Evolutionary conservation across 2,329 filamentous ascomycete species (phyloP), one percentile per base, ranked within the genome.

Genomic region (Diaporthe ilicicola): DNA sequence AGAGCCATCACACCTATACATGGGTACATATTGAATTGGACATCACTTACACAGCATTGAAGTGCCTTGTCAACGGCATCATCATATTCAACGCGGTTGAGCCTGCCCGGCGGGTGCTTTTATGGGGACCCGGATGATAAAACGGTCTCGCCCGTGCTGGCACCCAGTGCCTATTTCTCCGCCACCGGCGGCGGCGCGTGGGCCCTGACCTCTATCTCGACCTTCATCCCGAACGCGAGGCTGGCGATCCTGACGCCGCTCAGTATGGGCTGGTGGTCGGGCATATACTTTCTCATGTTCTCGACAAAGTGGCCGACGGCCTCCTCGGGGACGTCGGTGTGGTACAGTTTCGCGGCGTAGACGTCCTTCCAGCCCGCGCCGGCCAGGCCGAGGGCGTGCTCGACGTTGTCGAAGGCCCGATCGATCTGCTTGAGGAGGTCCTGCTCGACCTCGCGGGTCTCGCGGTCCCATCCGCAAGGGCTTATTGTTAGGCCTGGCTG

Each of bases 151-250:
- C 4, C 17, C 19, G 6, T 27, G 24, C 51, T 54, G 17, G 9
- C 32, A 4, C 19, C 27, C 22, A 42, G 0, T 7, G 37, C 22
- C 37, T 44, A 59, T 3, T 22, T 29, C 37, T 13, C 37, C 37
- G 2, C 8, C 37, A 15, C 37, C 37, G 2, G 15, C 37, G 2
- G 8, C 22, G 37, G 55, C 37, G 24, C 37, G 2, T 59, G 55
- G 15, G 55, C 55, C 55, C 55, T 59, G 37, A 59, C 55, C 37
- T 59, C 55, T 22, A 59, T 59, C 55, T 59, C 55, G 24, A 59
- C 55, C 24, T 61, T 61, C 55, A 61, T 61, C 24, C 55, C 55
- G 17, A 61, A 61, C 3, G 55, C 55, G 37, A 61, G 55, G 37
- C 39, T 22, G 2, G 55, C 39, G 15, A 44, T 39, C 2, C 55